Evolutionary conservation across 2,329 filamentous ascomycete species (phyloP), one percentile per base, ranked within the genome.

Genomic region (Colletotrichum eremochloae): DNA sequence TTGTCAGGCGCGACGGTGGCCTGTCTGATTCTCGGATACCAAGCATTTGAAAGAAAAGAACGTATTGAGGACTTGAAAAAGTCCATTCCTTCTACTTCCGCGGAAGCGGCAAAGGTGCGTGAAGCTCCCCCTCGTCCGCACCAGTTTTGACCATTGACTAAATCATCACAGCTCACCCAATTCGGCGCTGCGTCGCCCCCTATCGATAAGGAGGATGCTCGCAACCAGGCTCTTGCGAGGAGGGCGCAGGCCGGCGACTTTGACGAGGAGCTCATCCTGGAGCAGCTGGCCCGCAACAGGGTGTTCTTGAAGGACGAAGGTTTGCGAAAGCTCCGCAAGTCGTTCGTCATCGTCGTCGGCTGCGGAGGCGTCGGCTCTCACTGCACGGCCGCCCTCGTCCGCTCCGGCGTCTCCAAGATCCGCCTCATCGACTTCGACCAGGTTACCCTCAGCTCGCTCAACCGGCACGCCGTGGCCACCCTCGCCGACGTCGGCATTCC

Each of bases 371-470:
- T 99, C 6, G 96, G 96, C 57, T 98, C 95, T 8, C 97, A 99
- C 84, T 95, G 94, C 74, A 90, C 92, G 5, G 92, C 95, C 1
- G 92, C 96, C 4, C 90, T 99, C 40, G 93, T 94, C 6, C 92
- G 96, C 40, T 97, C 95, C 0, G 96, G 96, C 42, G 94, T 97
- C 55, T 92, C 93, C n/a, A 92, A 91, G 77, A 87, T 99, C 67
- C 92, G 96, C 1, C 88, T 99, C 48, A 91, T 99, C 76, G 96
- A 99, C 82, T 99, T 99, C 80, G 96, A 99, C 81, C 96, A 99
- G 86, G 96, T 99, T 44, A 97, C 95, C 0, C 86, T 99, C 56
- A 97, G 94, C 75, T 97, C 95, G 3, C 85, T 99, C 67, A 99
- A 99, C 81, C 88, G 96, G n/a, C 96, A 99, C 82, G 95, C 96